Base-by-base conservation (phyloP, 352 stramenopile species). In the Phytopythium kandeliae region DNA sequence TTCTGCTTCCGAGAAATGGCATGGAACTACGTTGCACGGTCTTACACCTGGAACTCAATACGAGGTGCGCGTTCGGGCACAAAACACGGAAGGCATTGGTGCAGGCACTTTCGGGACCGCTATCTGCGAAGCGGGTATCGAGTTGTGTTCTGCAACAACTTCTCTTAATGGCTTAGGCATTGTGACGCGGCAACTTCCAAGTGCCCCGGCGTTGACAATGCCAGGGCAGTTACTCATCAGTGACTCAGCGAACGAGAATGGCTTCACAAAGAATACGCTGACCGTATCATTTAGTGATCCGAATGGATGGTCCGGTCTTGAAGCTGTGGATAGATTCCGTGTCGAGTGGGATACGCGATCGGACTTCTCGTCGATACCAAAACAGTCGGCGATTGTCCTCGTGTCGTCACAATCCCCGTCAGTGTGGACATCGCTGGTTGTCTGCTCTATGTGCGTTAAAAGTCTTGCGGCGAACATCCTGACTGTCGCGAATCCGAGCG, bases 331-430 rank as follows among this genome's bases (percentile, higher is more conserved):
- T 48, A 84, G 69, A 49, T 98, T 91, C 58, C 76, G 85, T 2
- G 65, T 98, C 16, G 92, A 98, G 55, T 98, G 90, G 91, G 90
- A 96, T 46, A 75, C 67, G 4, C 44, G 53, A 15, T 54, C 79
- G 7, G 74, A 76, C 9, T 96, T 97, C 40, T 48, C 56, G 19
- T 87, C 78, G 1, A 0, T 63, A 1, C 35, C 46, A 1, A 84
- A 73, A 46, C 43, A 74, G 9, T 63, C 49, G 1, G 62, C 54
- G 13, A n/a, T 77, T 16, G 65, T 89, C n/a, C 65, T 57, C 1
- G 51, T 75, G 8, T 54, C 57, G 4, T 33, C 30, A 0, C 21
- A 25, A 12, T 22, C 37, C 3, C 49, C 49, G 13, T 55, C 49
- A 10, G 8, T 81, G 0, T 85, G 65, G 65, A 48, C 58, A 8